Percentiles rank a stretch among this genome's conserved stretches.
phyloP scores from a whole-genome alignment of 306 rosid species.

The Argentina anserina region DNA sequence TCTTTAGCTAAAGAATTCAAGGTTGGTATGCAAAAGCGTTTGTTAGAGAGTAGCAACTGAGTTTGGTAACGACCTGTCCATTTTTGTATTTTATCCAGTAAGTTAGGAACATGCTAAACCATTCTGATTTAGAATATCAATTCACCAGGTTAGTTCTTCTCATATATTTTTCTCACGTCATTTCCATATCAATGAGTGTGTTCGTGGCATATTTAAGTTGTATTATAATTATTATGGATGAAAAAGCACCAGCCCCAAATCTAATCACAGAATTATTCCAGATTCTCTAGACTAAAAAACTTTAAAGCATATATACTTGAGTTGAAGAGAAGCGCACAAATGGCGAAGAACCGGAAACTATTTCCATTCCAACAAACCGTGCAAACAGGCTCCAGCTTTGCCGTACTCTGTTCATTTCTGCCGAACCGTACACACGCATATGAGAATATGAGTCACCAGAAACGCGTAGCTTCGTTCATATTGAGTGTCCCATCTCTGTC shows the following conservation, averaged over 20 bases:
- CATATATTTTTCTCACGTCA: neutral
- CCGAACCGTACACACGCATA: neutral
- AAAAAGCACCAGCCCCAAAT: neutral
- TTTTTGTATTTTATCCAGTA: neutral
- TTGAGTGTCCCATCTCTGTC: neutral
- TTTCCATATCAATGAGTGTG: neutral
- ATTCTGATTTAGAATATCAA: too few species aligned
- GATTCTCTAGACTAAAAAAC: neutral
- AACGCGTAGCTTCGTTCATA: slow-evolving; percentile 19
- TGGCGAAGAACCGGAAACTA: neutral
- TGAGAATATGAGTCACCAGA: neutral
- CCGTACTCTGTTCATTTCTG: neutral
- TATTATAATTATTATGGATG: neutral
- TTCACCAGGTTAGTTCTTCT: neutral
- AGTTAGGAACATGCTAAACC: neutral
- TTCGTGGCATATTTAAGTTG: neutral
- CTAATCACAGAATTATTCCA: neutral
- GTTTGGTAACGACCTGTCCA: neutral
- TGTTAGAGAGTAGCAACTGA: neutral
- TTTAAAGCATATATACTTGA: neutral
- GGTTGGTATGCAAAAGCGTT: neutral
- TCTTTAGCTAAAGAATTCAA: neutral
- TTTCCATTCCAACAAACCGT: neutral
- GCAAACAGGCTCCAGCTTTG: neutral
- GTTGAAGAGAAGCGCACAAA: neutral